phyloP scores from a whole-genome alignment of 371 early-diverging fungal species.

The Apophysomyces ossiformis region DNA sequence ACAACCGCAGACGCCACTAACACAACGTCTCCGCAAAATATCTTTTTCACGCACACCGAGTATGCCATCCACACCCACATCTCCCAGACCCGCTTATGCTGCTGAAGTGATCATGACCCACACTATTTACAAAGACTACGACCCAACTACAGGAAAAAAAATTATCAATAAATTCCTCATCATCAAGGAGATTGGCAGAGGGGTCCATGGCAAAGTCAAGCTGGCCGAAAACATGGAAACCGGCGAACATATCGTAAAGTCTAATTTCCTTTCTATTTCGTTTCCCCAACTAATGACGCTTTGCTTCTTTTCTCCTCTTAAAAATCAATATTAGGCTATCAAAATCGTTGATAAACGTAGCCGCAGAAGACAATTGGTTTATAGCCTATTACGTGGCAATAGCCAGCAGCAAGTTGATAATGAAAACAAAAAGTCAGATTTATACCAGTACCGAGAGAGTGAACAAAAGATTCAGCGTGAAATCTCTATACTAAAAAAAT shows the following conservation, averaged over 20 bases:
- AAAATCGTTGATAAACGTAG: slow-evolving; percentile 83
- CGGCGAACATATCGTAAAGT: slow-evolving; percentile 72
- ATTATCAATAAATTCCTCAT: slow-evolving; percentile 93
- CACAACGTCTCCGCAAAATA: slow-evolving; percentile 26
- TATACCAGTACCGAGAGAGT: slow-evolving; percentile 51
- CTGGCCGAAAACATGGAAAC: slow-evolving; percentile 78
- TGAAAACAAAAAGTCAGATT: slow-evolving; percentile 9
- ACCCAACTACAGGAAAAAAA: slow-evolving; percentile 85
- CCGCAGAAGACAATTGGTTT: slow-evolving; percentile 63
- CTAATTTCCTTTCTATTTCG: background rate
- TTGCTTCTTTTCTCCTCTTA: too few relatives aligned
- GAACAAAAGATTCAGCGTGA: slow-evolving; percentile 90
- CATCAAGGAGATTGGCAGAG: slow-evolving; percentile 85
- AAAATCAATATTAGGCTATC: slow-evolving; percentile 61
- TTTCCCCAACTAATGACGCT: background rate
- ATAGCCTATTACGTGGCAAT: slow-evolving; percentile 33
- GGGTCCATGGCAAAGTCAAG: slow-evolving; percentile 95
- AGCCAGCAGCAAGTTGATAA: slow-evolving; percentile 9
- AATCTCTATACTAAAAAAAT: slow-evolving; percentile 93
- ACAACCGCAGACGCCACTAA: slow-evolving; percentile 7
- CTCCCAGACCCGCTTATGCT: slow-evolving; percentile 13
- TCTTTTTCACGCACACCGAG: slow-evolving; percentile 24
- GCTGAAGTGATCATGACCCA: slow-evolving; percentile 28
- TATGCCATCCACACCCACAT: slow-evolving; percentile 17
- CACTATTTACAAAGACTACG: slow-evolving; percentile 76